Conservation (phyloP, 1,284 basidiomycete species). For the Leccinum laetum region DNA sequence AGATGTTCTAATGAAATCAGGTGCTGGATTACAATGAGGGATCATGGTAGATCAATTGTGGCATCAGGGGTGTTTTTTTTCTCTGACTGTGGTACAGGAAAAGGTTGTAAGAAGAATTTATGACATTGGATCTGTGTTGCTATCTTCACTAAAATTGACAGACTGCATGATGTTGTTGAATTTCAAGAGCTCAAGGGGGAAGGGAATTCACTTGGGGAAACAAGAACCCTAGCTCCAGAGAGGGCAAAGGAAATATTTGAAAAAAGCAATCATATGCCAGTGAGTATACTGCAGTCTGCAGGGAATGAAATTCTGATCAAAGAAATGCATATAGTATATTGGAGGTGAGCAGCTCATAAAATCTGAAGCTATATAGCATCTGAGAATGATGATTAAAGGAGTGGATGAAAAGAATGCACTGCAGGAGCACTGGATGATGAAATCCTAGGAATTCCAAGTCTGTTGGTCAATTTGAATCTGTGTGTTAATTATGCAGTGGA, state of each 20-base stretch:
- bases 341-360: background rate
- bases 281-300: background rate
- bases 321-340: background rate
- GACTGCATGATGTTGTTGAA: constrained; percentile 4
- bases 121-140: constrained; percentile 2
- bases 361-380: too few relatives aligned
- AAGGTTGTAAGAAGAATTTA: too few relatives aligned
- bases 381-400: background rate
- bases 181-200: background rate
- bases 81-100: too few relatives aligned
- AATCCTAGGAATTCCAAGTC: background rate
- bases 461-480: too few relatives aligned
- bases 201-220: background rate
- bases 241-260: constrained; percentile 2
- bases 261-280: background rate
- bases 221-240: background rate
- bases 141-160: constrained; percentile 17
- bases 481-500: too few relatives aligned
- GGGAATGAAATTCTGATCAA: background rate
- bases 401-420: background rate
- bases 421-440: background rate
- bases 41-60: too few relatives aligned
- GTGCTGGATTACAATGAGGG: too few relatives aligned
- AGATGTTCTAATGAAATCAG: too few relatives aligned
- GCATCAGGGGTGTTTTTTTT: too few relatives aligned